Evolutionary conservation across 306 rosid genomes (phyloP), one percentile per base, ranked within the genome.

Genomic region (Albizia julibrissin): DNA sequence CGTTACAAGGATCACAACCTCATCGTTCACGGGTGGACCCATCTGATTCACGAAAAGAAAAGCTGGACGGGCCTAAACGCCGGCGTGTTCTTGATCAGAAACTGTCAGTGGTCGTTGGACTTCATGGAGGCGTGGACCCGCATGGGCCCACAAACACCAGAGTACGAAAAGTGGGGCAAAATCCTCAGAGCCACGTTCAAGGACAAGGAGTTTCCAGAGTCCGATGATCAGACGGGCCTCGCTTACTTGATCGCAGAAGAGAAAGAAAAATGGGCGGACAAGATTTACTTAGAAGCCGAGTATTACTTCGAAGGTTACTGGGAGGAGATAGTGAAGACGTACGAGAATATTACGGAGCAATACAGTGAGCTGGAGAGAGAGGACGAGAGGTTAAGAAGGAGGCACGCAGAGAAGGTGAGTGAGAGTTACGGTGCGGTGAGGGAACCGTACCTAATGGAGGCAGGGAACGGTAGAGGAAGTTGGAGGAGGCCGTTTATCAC

Each of bases 21-120:
- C 1, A 58, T 95, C 19, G 96, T 89, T 5, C 98, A 95, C 76
- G 94, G 97, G 2, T 95, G 99, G 98, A 37, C 88, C 44, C 91
- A 82, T 52, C 68, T 93, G 37, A 86, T 95, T 0, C 87, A 85
- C 79, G 86, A 95, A 71, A 77, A 82, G n/a, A 77, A 87, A n/a
- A 93, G 98, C 85, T 93, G 99, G 98, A 95, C 99, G 46, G 99
- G 99, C 13, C 89, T 95, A 1, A 93, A 95, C 89, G 99, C 99
- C 56, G 97, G 98, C 15, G 99, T 95, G 26, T 93, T 93, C 71
- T 64, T 95, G 5, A 93, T 93, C 21, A 72, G 99, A 29, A 95
- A 95, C 89, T 95, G 94, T 58, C 91, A 92, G 82, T 93, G 99
- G 99, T 83, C 99, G 29, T 81, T 95, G 89, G 97, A 91, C 34